Evolutionary conservation across 805 yeast species (phyloP).

Genomic region (Wickerhamomyces sydowiorum): DNA sequence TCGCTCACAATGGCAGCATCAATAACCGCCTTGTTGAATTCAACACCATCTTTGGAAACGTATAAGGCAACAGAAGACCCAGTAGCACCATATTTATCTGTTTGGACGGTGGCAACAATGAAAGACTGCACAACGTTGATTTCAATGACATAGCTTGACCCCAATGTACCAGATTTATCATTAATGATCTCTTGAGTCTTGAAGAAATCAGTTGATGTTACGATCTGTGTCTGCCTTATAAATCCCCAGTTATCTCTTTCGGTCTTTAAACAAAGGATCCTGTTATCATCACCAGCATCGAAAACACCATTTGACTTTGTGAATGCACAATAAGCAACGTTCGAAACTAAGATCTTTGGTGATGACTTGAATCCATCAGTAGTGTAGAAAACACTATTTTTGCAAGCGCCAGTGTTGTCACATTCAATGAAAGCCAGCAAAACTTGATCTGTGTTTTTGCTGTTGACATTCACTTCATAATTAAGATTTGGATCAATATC

Average conservation of each 20-base stretch:
- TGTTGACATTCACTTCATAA: conserved; percentile 31
- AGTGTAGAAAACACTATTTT: conserved; percentile 33
- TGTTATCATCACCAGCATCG: conserved; percentile 22
- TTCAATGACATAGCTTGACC: conserved; percentile 26
- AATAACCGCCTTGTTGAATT: conserved; percentile 30
- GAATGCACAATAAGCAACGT: conserved; percentile 27
- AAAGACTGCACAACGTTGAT: conserved; percentile 26
- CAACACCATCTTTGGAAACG: conserved; percentile 28
- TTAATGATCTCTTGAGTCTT: conserved; percentile 24
- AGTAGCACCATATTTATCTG: conserved; percentile 11
- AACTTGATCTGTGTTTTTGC: conserved; percentile 30
- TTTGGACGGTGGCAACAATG: conserved; percentile 27
- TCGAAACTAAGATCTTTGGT: conserved; percentile 18
- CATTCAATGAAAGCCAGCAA: conserved; percentile 28
- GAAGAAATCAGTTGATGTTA: conserved; percentile 42
- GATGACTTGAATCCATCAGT: conserved; percentile 38
- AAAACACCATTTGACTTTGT: conserved; percentile 20
- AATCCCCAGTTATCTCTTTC: conserved; percentile 33
- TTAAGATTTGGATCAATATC: conserved; percentile 16
- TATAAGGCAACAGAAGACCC: conserved; percentile 19
- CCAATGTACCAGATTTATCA: conserved; percentile 25
- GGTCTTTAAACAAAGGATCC: conserved; percentile 36
- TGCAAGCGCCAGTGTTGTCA: conserved; percentile 25
- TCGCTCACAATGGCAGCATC: conserved; percentile 14
- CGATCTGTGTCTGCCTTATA: conserved; percentile 22